Evolutionary conservation across 305 asterid genomes (phyloP).

Genomic region (Fraxinus ornus): DNA sequence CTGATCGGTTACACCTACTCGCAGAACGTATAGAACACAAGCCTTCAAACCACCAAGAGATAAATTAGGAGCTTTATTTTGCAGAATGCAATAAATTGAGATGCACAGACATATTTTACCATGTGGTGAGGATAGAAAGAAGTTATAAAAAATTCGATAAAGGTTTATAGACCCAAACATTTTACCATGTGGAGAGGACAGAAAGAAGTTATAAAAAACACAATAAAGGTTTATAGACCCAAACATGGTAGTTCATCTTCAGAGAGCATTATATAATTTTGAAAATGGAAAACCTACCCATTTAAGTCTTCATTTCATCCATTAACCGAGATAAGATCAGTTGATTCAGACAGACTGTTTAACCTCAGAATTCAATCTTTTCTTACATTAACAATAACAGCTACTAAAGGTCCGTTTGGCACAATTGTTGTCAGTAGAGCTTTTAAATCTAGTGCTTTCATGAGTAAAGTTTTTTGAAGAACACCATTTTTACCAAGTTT

Average conservation of each 20-base stretch:
- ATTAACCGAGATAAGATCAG: background rate
- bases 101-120: constrained; percentile 24
- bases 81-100: constrained; percentile 10
- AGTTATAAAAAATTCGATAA: constrained; percentile 18
- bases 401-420: background rate
- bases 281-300: background rate
- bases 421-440: background rate
- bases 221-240: constrained; percentile 20
- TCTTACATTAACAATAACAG: background rate
- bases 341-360: background rate
- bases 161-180: constrained; percentile 21
- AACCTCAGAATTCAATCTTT: background rate
- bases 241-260: constrained; percentile 15
- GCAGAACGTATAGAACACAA: constrained; percentile 83
- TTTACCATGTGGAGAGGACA: constrained; percentile 23
- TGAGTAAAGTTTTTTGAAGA: background rate
- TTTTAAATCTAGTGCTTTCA: background rate
- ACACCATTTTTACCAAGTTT: background rate
- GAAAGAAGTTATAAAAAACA: constrained; percentile 13
- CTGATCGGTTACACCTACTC: constrained; percentile 95
- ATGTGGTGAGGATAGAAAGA: constrained; percentile 18
- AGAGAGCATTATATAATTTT: constrained; percentile 11
- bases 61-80: constrained; percentile 36
- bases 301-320: background rate
- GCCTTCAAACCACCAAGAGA: constrained; percentile 70